Evolutionary conservation across 805 yeast species (phyloP), one percentile per base, ranked within the genome.

Genomic region (Yamadazyma nakazawae): DNA sequence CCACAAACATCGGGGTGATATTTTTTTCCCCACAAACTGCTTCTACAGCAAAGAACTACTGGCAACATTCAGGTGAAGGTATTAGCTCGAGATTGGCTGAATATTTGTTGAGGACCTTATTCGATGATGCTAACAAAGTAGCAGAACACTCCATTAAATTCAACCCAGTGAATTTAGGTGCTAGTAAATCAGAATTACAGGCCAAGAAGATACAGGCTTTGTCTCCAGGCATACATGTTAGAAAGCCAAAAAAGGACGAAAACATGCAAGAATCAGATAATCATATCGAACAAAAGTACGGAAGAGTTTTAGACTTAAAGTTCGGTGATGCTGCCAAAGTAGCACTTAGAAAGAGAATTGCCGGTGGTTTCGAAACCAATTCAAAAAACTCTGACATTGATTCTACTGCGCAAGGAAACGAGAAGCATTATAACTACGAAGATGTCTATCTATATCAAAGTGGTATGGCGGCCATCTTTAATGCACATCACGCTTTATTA

Each of bases 1-100:
- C 84, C 55, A 80, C 90, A 12, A 78, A 79, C 35, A 79, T 92
- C 45, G 85, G 91, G 0, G 85, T 81, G 17, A 88, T 90, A n/a
- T 83, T 94, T 51, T 87, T 85, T 58, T 88, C 88, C 1, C 63
- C 71, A 1, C 69, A 72, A 2, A 81, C 76, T 48, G 81, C 74
- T 51, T 63, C 79, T 1, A 63, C 86, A 3, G 91, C 94, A 34
- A 90, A 88, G 61, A 81, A 81, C 56, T 94, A 88, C 67, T 94
- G 99, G 99, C 97, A 92, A 63, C 97, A 91, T 59, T 74, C 96
- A 0, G 99, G 99, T 24, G 97, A 92, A 64, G 96, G 97, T n/a
- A 79, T 94, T 24, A 88, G 96, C 13, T 88, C 96, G 31, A 74
- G 98, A 57, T 69, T 84, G 61, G 97, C 90, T 1, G 97, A 91